Evolutionary conservation across 768 basidiomycete species (phyloP), one percentile per base, ranked within the genome.

Genomic region (Naganishia onofrii): DNA sequence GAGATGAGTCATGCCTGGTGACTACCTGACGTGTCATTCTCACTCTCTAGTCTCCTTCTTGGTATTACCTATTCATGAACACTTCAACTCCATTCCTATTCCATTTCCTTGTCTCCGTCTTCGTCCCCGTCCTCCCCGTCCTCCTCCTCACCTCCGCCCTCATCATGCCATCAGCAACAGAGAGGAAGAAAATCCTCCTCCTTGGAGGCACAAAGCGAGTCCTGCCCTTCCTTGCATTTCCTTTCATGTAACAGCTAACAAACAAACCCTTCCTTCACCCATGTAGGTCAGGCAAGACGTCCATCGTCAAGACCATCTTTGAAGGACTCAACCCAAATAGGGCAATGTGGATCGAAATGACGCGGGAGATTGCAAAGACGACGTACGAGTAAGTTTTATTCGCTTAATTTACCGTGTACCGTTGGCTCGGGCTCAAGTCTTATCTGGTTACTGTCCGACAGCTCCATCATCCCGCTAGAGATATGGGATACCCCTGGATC

Each of bases 401-500:
- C 42, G 9, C 17, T 53, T 21, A 29, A 28, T 54, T 57, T 1
- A 32, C 28, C 15, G 17, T 36, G 34, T 4, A 36, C 4, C n/a
- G n/a, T n/a, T 5, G 34, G 34, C 6, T 12, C 34, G 34, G 34
- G 34, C 34, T 36, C 34, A 36, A 36, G 34, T 12, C 34, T n/a
- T n/a, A 36, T 36, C 34, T 15, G 42, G n/a, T n/a, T 42, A 42
- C 13, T 42, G 7, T 36, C 68, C 72, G 55, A 80, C n/a, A 96
- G 94, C 81, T 90, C 93, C 51, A 88, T 95, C 72, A 88, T 96
- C 71, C 92, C 93, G 0, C 86, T 97, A 44, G 91, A 96, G 78
- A 87, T 97, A 78, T 96, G 92, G 92, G 93, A 96, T 77, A 92
- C 92, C 75, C 95, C 94, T 0, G 91, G 90, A 29, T 92, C 89